Evolutionary conservation across 805 yeast species (phyloP).

Genomic region (Lipomyces spencermartinsiae): DNA sequence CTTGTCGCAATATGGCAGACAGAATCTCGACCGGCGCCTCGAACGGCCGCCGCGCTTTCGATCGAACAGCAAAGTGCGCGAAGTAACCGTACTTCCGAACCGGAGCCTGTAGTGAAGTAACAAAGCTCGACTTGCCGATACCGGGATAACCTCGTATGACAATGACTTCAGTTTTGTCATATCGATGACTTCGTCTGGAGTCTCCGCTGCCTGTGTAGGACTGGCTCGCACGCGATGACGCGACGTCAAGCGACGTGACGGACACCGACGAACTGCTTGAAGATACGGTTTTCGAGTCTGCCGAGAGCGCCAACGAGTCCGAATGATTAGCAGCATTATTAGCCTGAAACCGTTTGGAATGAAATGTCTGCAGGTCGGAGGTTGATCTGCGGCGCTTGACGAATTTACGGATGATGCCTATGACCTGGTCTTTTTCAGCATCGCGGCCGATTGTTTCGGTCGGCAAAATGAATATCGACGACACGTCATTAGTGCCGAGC

Average conservation of each 20-base stretch:
- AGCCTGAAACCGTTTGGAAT: background rate
- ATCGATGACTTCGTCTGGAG: conserved; percentile 12
- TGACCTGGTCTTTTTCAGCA: conserved; percentile 18
- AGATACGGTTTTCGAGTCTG: background rate
- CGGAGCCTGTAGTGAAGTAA: conserved; percentile 22
- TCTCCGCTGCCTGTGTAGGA: background rate
- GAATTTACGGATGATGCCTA: conserved; percentile 23
- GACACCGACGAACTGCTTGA: conserved; percentile 2
- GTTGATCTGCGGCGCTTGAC: conserved; percentile 15
- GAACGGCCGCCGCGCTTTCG: conserved; percentile 14
- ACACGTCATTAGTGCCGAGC: conserved; percentile 33
- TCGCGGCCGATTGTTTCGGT: conserved; percentile 33
- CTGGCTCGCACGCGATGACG: conserved; percentile 1
- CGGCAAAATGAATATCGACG: conserved; percentile 34
- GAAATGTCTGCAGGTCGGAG: background rate
- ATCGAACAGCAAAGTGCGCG: conserved; percentile 7
- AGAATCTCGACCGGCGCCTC: conserved; percentile 22
- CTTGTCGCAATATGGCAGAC: conserved; percentile 29
- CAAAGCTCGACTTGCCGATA: conserved; percentile 33
- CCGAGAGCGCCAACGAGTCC: background rate
- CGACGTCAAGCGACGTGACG: background rate
- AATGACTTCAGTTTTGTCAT: conserved; percentile 24
- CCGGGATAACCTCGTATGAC: conserved; percentile 32
- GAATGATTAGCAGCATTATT: background rate
- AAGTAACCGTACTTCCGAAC: conserved; percentile 30